phyloP scores from a whole-genome alignment of 2,329 filamentous ascomycete species.

The Achaetomium macrosporum region DNA sequence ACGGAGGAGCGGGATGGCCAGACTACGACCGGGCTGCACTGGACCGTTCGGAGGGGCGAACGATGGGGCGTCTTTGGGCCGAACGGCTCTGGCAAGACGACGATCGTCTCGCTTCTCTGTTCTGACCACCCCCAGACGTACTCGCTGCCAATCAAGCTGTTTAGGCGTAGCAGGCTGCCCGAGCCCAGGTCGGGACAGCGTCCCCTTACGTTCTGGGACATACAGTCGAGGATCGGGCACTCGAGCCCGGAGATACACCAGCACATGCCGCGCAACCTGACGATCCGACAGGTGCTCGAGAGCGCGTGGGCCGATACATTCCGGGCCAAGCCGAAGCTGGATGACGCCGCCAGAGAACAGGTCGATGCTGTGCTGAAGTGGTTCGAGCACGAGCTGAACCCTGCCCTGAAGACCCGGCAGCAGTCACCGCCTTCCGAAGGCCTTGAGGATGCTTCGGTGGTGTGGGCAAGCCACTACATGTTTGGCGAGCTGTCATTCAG shows the following conservation, averaged over 20 bases:
- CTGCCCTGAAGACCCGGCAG: slow-evolving; percentile 28
- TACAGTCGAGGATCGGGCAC: slow-evolving; percentile 85
- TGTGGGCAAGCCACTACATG: slow-evolving; percentile 61
- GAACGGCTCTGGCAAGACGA: slow-evolving; percentile 95
- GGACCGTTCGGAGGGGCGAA: slow-evolving; percentile 77
- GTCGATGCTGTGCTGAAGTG: slow-evolving; percentile 67
- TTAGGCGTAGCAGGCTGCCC: slow-evolving; percentile 75
- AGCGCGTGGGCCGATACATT: slow-evolving; percentile 91
- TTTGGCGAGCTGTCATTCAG: slow-evolving; percentile 76
- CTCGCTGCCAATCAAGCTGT: slow-evolving; percentile 77
- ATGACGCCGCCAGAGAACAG: slow-evolving; percentile 47
- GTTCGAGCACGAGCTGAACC: slow-evolving; percentile 76
- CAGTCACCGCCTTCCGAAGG: slow-evolving; percentile 22
- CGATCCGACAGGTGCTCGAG: slow-evolving; percentile 68
- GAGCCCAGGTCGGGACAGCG: slow-evolving; percentile 57
- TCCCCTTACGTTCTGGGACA: slow-evolving; percentile 85
- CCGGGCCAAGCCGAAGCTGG: slow-evolving; percentile 60
- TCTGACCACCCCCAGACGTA: slow-evolving; percentile 96
- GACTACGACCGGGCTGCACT: slow-evolving; percentile 61
- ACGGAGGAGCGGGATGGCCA: slow-evolving; percentile 48
- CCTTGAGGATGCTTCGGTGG: slow-evolving; percentile 27
- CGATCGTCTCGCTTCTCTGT: slow-evolving; percentile 82
- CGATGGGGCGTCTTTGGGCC: slow-evolving; percentile 90
- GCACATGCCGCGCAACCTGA: slow-evolving; percentile 77
- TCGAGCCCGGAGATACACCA: slow-evolving; percentile 91